Evolutionary conservation across 2,329 filamentous ascomycete species (phyloP).

Genomic region (Fusarium equiseti): DNA sequence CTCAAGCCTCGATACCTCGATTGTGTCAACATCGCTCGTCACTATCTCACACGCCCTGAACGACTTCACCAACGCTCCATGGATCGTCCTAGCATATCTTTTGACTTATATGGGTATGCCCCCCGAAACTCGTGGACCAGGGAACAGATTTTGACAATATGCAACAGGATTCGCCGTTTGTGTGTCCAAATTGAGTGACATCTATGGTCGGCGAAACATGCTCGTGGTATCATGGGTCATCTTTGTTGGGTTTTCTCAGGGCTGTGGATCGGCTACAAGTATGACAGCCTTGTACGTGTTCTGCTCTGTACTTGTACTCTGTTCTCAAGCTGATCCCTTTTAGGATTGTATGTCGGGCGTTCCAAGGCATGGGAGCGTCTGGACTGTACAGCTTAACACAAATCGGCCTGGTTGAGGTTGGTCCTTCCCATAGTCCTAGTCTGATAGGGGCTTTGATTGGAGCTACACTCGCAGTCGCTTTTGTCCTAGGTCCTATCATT

Average conservation of each 20-base stretch:
- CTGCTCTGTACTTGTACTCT: slow-evolving; percentile 8
- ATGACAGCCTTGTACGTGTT: slow-evolving; percentile 64
- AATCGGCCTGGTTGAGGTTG: slow-evolving; percentile 68
- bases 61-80: slow-evolving; percentile 65
- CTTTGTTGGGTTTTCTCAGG: slow-evolving; percentile 67
- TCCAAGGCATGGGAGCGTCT: slow-evolving; percentile 71
- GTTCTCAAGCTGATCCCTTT: slow-evolving; percentile 33
- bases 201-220: slow-evolving; percentile 67
- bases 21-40: slow-evolving; percentile 69
- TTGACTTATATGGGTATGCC: slow-evolving; percentile 66
- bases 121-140: background rate
- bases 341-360: slow-evolving; percentile 69
- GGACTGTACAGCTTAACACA: slow-evolving; percentile 72
- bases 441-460: slow-evolving; percentile 68
- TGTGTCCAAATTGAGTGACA: slow-evolving; percentile 70
- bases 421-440: slow-evolving; percentile 64
- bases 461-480: slow-evolving; percentile 67
- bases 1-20: slow-evolving; percentile 68
- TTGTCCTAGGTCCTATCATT: slow-evolving; percentile 69
- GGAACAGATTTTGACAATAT: slow-evolving; percentile 26
- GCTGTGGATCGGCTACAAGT: slow-evolving; percentile 62
- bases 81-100: slow-evolving; percentile 68
- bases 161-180: slow-evolving; percentile 65
- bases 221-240: slow-evolving; percentile 65
- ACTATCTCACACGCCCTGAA: slow-evolving; percentile 65